Percentiles rank a stretch among this genome's conserved stretches.
Conservation (phyloP, 2,329 filamentous ascomycete genomes). For the Trichoderma pleuroti region DNA sequence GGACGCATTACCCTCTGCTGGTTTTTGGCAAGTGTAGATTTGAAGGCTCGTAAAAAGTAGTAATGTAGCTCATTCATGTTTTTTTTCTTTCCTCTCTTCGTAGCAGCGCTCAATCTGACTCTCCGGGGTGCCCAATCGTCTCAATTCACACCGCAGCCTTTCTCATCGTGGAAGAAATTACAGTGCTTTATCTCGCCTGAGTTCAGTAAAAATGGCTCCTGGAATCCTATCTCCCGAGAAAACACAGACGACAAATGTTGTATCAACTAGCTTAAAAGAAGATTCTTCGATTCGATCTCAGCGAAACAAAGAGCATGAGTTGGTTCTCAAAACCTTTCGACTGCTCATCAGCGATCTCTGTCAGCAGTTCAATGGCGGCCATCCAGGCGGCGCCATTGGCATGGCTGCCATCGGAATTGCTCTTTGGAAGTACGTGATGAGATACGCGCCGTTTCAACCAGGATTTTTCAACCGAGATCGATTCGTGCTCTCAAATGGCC, state of each 20-base stretch:
- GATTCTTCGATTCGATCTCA: not conserved
- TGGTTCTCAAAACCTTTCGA: not conserved
- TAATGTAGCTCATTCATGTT: not conserved
- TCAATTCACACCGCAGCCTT: too few species aligned
- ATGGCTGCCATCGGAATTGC: constrained; percentile 61
- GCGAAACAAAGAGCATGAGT: not conserved
- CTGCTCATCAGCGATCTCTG: constrained; percentile 13
- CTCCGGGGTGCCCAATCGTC: not conserved
- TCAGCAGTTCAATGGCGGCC: constrained; percentile 26
- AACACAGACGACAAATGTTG: not conserved
- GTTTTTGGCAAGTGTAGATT: not conserved
- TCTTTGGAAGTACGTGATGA: constrained; percentile 60
- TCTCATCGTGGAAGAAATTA: not conserved
- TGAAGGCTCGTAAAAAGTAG: not conserved
- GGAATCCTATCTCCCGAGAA: not conserved
- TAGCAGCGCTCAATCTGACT: not conserved
- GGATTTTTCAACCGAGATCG: constrained; percentile 59
- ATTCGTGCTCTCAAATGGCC: constrained; percentile 61
- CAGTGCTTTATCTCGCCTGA: not conserved
- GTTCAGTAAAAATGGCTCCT: not conserved
- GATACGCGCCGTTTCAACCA: constrained; percentile 53
- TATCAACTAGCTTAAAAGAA: not conserved
- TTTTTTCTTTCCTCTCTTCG: too few species aligned
- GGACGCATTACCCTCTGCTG: not conserved
- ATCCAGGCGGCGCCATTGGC: constrained; percentile 47